Conservation (phyloP, 805 yeast species). For the Suhomyces sp. region DNA sequence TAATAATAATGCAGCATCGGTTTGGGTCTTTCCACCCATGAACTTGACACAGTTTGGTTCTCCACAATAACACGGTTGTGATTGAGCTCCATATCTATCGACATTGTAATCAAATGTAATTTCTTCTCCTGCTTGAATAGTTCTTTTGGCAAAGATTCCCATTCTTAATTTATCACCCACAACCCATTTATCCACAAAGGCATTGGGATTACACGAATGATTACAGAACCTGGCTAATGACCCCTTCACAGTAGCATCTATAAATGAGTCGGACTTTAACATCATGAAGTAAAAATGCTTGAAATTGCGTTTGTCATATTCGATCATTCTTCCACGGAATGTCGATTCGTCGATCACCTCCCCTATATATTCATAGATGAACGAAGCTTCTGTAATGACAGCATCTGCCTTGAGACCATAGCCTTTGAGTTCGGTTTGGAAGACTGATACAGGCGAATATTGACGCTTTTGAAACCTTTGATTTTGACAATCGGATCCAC, state of each 20-base stretch:
- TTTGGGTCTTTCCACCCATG: conserved; percentile 96
- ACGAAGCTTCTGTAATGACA: conserved; percentile 58
- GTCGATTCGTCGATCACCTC: conserved; percentile 82
- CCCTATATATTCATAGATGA: conserved; percentile 90
- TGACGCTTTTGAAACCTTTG: conserved; percentile 81
- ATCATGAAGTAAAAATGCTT: conserved; percentile 94
- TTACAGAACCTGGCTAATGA: conserved; percentile 88
- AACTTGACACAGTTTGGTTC: conserved; percentile 89
- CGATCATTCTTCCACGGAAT: conserved; percentile 72
- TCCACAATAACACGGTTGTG: conserved; percentile 94
- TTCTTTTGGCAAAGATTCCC: conserved; percentile 90
- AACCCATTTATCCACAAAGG: conserved; percentile 95
- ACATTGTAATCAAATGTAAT: conserved; percentile 91
- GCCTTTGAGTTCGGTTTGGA: conserved; percentile 82
- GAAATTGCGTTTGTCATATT: conserved; percentile 65
- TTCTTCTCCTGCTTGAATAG: conserved; percentile 77
- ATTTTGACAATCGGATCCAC: conserved; percentile 80
- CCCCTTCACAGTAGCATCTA: conserved; percentile 91
- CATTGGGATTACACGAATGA: conserved; percentile 94
- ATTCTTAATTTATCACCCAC: conserved; percentile 85
- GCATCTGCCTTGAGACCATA: conserved; percentile 79
- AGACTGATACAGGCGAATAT: conserved; percentile 77
- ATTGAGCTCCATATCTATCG: conserved; percentile 92
- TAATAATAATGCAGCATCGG: conserved; percentile 80
- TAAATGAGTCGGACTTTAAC: conserved; percentile 88